Evolutionary conservation across 2,329 filamentous ascomycete species (phyloP).

Genomic region (Apiospora arundinis): DNA sequence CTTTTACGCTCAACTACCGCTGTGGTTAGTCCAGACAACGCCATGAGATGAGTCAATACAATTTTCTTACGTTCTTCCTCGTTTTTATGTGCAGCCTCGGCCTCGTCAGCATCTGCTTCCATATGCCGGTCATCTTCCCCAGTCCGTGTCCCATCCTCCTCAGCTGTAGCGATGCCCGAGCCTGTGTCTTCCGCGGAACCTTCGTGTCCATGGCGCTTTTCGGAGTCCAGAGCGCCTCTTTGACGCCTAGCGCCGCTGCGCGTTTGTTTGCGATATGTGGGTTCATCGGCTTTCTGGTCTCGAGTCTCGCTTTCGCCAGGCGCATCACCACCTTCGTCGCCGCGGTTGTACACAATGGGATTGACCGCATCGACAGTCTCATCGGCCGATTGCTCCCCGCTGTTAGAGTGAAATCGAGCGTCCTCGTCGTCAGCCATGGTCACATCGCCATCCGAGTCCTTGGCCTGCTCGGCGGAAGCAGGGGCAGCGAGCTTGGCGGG

Average conservation of each 20-base stretch:
- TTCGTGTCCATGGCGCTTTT: slow-evolving; percentile 20
- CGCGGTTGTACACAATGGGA: neutral
- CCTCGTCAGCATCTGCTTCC: slow-evolving; percentile 65
- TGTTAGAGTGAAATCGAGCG: slow-evolving; percentile 36
- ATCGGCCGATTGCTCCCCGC: slow-evolving; percentile 41
- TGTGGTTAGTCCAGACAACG: slow-evolving; percentile 21
- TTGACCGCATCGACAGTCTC: slow-evolving; percentile 33
- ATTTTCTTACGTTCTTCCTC: slow-evolving; percentile 65
- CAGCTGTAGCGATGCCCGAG: slow-evolving; percentile 33
- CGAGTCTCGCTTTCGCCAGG: slow-evolving; percentile 28
- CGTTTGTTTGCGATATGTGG: slow-evolving; percentile 38
- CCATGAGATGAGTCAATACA: neutral
- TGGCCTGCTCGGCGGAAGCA: slow-evolving; percentile 9
- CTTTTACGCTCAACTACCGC: slow-evolving; percentile 76
- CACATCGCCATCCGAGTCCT: slow-evolving; percentile 41
- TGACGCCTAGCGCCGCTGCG: slow-evolving; percentile 44
- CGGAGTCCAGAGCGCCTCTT: slow-evolving; percentile 30
- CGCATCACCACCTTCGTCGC: slow-evolving; percentile 29
- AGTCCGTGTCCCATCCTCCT: slow-evolving; percentile 51
- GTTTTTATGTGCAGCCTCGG: slow-evolving; percentile 63
- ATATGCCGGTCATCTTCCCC: slow-evolving; percentile 62
- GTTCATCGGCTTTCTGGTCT: slow-evolving; percentile 30
- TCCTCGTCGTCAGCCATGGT: slow-evolving; percentile 44
- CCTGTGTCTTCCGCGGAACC: slow-evolving; percentile 29
- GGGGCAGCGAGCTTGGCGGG: slow-evolving; percentile 21